Conservation (phyloP, 495 filamentous ascomycete genomes). For the Apodospora peruviana region DNA sequence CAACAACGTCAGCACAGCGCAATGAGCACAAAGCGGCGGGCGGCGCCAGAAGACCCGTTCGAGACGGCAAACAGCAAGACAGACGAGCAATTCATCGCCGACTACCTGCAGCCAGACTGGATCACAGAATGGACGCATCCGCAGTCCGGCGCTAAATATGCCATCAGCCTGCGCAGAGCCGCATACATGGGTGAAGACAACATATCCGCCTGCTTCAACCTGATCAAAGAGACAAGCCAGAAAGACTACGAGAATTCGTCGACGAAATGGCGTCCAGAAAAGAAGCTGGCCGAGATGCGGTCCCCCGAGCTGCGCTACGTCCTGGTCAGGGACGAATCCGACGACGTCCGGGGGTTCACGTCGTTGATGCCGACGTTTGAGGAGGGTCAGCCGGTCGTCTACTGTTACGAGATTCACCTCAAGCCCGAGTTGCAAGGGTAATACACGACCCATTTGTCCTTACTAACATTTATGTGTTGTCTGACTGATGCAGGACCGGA, state of each 20-base stretch:
- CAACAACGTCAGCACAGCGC: too few species aligned
- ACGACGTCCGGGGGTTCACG: constrained; percentile 55
- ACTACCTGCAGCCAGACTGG: constrained; percentile 40
- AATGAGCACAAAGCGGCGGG: constrained; percentile 26
- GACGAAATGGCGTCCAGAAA: constrained; percentile 61
- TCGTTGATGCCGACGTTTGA: constrained; percentile 84
- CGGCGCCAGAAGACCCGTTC: constrained; percentile 32
- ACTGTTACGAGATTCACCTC: constrained; percentile 87
- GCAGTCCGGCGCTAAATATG: constrained; percentile 29
- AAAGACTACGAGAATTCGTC: constrained; percentile 60
- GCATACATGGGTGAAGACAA: constrained; percentile 43
- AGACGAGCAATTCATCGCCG: constrained; percentile 37
- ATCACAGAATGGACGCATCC: constrained; percentile 38
- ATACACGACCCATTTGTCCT: too few species aligned
- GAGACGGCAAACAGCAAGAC: constrained; percentile 38
- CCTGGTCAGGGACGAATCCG: constrained; percentile 40
- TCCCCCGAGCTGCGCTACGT: constrained; percentile 65
- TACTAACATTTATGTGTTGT: not conserved
- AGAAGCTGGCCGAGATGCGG: constrained; percentile 72
- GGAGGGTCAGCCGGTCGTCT: constrained; percentile 65
- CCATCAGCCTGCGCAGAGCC: constrained; percentile 43
- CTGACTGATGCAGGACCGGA: constrained; percentile 34
- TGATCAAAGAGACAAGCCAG: constrained; percentile 66
- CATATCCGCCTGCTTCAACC: constrained; percentile 59
- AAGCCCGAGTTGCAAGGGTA: constrained; percentile 46